phyloP scores from a whole-genome alignment of 345 rosid genomes.

The Carallia pectinifolia region DNA sequence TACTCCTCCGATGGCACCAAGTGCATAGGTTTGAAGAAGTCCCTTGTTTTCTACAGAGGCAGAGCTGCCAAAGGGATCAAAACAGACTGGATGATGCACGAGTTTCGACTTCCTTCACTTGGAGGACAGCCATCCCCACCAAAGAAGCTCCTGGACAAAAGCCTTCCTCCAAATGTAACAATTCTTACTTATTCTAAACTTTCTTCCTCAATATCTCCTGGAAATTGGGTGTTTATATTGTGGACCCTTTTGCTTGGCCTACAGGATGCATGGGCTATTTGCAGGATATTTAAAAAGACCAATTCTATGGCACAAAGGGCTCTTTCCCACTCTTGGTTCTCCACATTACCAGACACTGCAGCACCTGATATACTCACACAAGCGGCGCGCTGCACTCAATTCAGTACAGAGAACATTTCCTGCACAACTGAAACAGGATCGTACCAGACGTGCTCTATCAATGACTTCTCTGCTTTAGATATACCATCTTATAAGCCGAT shows the following conservation, averaged over 20 bases:
- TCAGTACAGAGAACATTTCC: slow-evolving; percentile 47
- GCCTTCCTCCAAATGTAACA: slow-evolving; percentile 61
- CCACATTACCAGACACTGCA: slow-evolving; percentile 33
- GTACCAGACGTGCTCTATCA: slow-evolving; percentile 28
- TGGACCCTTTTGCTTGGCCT: background rate
- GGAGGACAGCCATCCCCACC: slow-evolving; percentile 42
- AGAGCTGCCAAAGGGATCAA: slow-evolving; percentile 89
- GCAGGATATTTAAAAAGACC: slow-evolving; percentile 90
- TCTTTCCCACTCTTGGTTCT: slow-evolving; percentile 52
- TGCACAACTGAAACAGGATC: slow-evolving; percentile 51
- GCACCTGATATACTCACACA: slow-evolving; percentile 31
- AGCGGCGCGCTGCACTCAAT: slow-evolving; percentile 27
- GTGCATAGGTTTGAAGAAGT: slow-evolving; percentile 91
- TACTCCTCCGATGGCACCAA: slow-evolving; percentile 66
- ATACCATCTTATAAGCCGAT: slow-evolving; percentile 30
- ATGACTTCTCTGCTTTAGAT: slow-evolving; percentile 34
- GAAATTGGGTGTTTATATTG: background rate
- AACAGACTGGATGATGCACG: slow-evolving; percentile 99
- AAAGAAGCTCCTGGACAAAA: slow-evolving; percentile 55
- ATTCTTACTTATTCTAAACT: background rate
- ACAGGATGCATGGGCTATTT: slow-evolving; percentile 97
- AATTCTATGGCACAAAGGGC: slow-evolving; percentile 72
- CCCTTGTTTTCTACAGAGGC: slow-evolving; percentile 89
- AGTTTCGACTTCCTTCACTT: slow-evolving; percentile 80
- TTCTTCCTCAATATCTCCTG: background rate